Percentiles rank a stretch among this genome's conserved stretches.
Conservation (phyloP, 1,139 yeast genomes). For the Hansenula lynferdii region DNA sequence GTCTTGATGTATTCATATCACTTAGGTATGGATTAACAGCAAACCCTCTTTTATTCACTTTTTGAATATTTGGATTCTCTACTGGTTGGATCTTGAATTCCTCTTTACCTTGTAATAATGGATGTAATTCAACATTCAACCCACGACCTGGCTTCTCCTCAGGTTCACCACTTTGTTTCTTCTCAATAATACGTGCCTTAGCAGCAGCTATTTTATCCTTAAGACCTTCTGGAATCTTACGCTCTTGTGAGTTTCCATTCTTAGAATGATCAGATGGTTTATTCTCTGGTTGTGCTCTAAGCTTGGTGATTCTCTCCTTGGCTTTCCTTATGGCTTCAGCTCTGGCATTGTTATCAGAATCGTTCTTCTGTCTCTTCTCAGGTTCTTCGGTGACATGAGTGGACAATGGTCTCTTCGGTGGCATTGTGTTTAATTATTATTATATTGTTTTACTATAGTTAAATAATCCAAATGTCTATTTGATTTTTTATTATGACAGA, state of each 20-base stretch:
- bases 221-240: too few relatives aligned
- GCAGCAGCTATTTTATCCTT: too few relatives aligned
- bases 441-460: too few relatives aligned
- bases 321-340: conserved; percentile 19
- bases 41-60: conserved; percentile 31
- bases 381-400: neutral
- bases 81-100: conserved; percentile 10
- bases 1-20: conserved; percentile 25
- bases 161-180: too few relatives aligned
- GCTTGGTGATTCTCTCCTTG: conserved; percentile 17
- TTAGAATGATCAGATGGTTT: too few relatives aligned
- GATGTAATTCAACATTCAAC: conserved; percentile 55
- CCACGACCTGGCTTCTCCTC: too few relatives aligned
- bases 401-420: neutral
- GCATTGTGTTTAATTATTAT: neutral
- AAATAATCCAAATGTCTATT: too few relatives aligned
- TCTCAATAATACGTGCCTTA: too few relatives aligned
- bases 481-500: too few relatives aligned
- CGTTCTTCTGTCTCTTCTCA: conserved; percentile 2
- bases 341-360: neutral
- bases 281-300: too few relatives aligned
- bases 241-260: too few relatives aligned
- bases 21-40: conserved; percentile 58
- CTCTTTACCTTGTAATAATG: conserved; percentile 37
- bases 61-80: conserved; percentile 22